phyloP scores from a whole-genome alignment of 495 filamentous ascomycete genomes.

The Neurospora sp. region DNA sequence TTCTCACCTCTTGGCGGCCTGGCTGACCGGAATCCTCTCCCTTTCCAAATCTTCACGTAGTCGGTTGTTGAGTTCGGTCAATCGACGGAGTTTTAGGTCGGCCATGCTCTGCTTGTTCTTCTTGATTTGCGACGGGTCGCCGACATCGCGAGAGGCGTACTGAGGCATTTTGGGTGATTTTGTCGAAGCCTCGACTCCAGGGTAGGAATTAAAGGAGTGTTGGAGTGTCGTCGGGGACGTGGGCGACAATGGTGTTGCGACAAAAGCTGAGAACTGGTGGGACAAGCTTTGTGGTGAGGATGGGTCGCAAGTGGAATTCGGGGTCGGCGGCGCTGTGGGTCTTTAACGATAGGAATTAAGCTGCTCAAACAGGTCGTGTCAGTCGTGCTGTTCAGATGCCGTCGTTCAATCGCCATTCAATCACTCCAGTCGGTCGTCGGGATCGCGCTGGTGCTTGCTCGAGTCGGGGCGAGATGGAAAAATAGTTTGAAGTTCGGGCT shows the following conservation, averaged over 20 bases:
- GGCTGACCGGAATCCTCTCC: conserved; percentile 88
- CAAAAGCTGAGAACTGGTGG: conserved; percentile 6
- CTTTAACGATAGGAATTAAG: conserved; percentile 3
- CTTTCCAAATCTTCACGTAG: conserved; percentile 91
- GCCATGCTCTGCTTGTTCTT: conserved; percentile 99
- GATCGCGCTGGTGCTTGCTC: neutral
- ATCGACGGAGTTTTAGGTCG: conserved; percentile 87
- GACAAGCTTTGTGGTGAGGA: conserved; percentile 11
- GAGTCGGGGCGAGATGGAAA: neutral
- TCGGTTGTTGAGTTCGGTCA: conserved; percentile 92
- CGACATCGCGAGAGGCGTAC: conserved; percentile 46
- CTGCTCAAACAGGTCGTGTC: conserved; percentile 17
- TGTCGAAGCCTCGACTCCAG: conserved; percentile 11
- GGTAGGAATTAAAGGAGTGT: conserved; percentile 4
- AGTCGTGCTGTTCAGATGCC: conserved; percentile 7
- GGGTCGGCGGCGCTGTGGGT: conserved; percentile 8
- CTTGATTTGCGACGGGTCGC: conserved; percentile 61
- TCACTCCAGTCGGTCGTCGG: neutral
- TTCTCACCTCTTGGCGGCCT: conserved; percentile 78
- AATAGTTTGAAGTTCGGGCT: neutral
- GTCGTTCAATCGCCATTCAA: neutral
- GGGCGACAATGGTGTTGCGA: conserved; percentile 13
- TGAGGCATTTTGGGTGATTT: conserved; percentile 36
- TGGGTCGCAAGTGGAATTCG: conserved; percentile 10
- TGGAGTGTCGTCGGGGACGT: conserved; percentile 9